A percentile compares a stretch with the other conserved stretches of the same genome.
These are phyloP conservation scores for Apium graveolens DNA, from an alignment of 129 eudicot genomes.

Conservation along the genomic window DNA sequence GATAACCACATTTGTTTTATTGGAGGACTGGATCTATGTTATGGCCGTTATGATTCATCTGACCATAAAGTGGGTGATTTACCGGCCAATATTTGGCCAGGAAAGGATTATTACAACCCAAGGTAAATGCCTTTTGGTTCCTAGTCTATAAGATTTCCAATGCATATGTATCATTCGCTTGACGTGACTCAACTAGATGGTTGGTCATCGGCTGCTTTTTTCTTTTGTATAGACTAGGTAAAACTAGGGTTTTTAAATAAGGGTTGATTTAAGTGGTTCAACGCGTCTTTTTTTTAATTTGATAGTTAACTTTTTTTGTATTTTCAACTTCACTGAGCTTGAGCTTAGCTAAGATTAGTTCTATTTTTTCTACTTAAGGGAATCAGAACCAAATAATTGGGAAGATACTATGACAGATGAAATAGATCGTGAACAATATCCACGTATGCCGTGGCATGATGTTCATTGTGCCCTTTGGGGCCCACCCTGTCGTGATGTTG, in stretches of 20 bases:
- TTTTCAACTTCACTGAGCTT: background rate
- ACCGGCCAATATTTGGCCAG: slow-evolving; percentile 81
- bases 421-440: slow-evolving; percentile 67
- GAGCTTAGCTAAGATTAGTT: background rate
- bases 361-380: slow-evolving; percentile 41
- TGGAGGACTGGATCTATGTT: slow-evolving; percentile 97
- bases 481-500: slow-evolving; percentile 96
- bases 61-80: slow-evolving; percentile 86
- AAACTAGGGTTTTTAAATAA: background rate
- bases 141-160: background rate
- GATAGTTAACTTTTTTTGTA: background rate
- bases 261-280: background rate
- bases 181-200: background rate
- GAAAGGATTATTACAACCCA: slow-evolving; percentile 95
- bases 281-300: background rate
- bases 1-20: slow-evolving; percentile 83
- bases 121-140: slow-evolving; percentile 35
- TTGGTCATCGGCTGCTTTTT: background rate
- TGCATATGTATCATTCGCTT: background rate
- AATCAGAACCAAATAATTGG: slow-evolving; percentile 97
- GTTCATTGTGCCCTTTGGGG: slow-evolving; percentile 99
- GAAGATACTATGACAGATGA: slow-evolving; percentile 93
- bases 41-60: slow-evolving; percentile 88
- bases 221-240: background rate
- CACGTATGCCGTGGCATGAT: slow-evolving; percentile 99